phyloP scores from a whole-genome alignment of 2,329 filamentous ascomycete species.

The Ascochyta koolunga region DNA sequence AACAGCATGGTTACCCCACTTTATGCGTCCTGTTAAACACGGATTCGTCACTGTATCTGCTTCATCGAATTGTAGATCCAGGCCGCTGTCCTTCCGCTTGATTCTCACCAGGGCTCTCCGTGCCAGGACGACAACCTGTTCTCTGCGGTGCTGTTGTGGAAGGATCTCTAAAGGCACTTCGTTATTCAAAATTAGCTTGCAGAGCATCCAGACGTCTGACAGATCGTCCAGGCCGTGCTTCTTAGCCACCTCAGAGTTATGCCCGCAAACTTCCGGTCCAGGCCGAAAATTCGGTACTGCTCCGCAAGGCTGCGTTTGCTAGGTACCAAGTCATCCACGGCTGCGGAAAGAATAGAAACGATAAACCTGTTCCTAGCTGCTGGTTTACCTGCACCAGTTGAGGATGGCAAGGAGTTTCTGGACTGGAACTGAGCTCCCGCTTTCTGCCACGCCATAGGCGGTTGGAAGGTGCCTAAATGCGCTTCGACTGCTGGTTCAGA shows the following conservation, averaged over 20 bases:
- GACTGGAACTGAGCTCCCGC: constrained; percentile 62
- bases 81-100: constrained; percentile 56
- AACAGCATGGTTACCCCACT: constrained; percentile 64
- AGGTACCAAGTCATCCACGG: constrained; percentile 71
- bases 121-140: constrained; percentile 73
- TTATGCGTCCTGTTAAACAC: constrained; percentile 53
- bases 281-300: constrained; percentile 83
- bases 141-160: constrained; percentile 58
- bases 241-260: constrained; percentile 80
- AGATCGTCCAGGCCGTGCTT: constrained; percentile 73
- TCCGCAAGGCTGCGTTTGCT: constrained; percentile 77
- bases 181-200: constrained; percentile 76
- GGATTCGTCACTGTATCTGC: constrained; percentile 48
- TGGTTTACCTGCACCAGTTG: constrained; percentile 32
- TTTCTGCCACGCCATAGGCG: constrained; percentile 60
- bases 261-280: constrained; percentile 77
- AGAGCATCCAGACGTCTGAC: constrained; percentile 82
- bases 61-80: constrained; percentile 56
- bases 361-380: constrained; percentile 66
- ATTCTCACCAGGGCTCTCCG: constrained; percentile 63
- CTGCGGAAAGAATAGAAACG: constrained; percentile 70
- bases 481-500: constrained; percentile 49
- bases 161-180: constrained; percentile 74
- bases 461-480: constrained; percentile 53
- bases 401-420: constrained; percentile 52